Percentiles rank a stretch among this genome's conserved stretches.
These are phyloP conservation scores for Herpetomonas samuelpessoai DNA, from an alignment of 208 protist genomes.

Conservation along the genomic window DNA sequence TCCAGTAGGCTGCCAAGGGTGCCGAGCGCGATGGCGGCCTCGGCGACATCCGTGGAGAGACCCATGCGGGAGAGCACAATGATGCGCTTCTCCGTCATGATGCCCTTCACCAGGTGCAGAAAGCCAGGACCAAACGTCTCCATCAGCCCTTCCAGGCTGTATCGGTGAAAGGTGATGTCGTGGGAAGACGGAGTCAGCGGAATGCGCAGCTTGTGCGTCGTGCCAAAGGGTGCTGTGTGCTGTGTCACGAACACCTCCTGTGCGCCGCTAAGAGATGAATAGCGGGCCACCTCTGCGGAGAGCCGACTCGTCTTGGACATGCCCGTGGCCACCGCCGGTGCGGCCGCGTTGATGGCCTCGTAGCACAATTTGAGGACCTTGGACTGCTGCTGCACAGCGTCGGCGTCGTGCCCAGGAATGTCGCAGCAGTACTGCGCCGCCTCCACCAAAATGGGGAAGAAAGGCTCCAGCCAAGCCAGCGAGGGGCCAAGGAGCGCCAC, in stretches of 20 bases:
- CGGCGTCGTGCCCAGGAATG: slow-evolving; percentile 46
- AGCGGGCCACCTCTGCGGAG: slow-evolving; percentile 29
- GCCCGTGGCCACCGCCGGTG: slow-evolving; percentile 14
- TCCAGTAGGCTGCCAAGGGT: slow-evolving; percentile 64
- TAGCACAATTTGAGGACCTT: slow-evolving; percentile 55
- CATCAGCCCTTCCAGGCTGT: slow-evolving; percentile 64
- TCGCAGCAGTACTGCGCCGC: slow-evolving; percentile 70
- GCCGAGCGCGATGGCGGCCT: slow-evolving; percentile 63
- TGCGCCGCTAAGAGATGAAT: slow-evolving; percentile 29
- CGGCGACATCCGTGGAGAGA: slow-evolving; percentile 63
- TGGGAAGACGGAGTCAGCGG: slow-evolving; percentile 42
- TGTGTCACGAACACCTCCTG: slow-evolving; percentile 38
- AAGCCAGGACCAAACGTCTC: slow-evolving; percentile 49
- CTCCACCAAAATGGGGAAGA: slow-evolving; percentile 65
- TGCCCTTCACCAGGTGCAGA: slow-evolving; percentile 54
- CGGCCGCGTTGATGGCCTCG: slow-evolving; percentile 44
- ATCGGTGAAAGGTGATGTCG: slow-evolving; percentile 48
- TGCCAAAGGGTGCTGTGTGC: slow-evolving; percentile 43
- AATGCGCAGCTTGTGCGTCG: slow-evolving; percentile 37
- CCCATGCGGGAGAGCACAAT: slow-evolving; percentile 67
- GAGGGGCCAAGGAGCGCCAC: slow-evolving; percentile 68
- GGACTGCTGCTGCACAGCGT: slow-evolving; percentile 42
- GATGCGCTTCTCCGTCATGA: slow-evolving; percentile 66
- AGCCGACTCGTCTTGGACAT: slow-evolving; percentile 27
- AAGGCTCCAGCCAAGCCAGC: slow-evolving; percentile 64